Evolutionary conservation across 225 moss, liverwort and hornwort species (phyloP).

Genomic region (Pseudisothecium myosuroides): DNA sequence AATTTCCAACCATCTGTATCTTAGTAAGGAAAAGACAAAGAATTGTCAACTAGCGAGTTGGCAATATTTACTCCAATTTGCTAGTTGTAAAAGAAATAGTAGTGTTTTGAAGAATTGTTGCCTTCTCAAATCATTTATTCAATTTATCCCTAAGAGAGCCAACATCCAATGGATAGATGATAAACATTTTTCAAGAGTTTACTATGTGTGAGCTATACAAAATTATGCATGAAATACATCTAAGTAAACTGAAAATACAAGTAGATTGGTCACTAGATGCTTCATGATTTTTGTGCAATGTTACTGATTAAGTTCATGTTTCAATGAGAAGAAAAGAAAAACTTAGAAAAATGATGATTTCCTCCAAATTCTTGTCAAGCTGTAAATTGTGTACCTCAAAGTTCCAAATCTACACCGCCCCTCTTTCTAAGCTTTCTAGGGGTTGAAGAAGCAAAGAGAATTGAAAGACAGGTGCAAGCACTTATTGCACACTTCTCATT

Average conservation of each 20-base stretch:
- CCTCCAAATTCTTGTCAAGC: neutral
- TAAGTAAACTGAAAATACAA: neutral
- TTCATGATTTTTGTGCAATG: neutral
- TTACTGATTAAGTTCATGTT: neutral
- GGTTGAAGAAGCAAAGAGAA: neutral
- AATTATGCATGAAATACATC: neutral
- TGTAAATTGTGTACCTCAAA: neutral
- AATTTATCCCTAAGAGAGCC: fast-evolving
- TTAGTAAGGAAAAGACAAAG: too few species aligned
- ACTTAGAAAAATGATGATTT: fast-evolving
- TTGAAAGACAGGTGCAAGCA: neutral
- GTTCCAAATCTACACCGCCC: too few species aligned
- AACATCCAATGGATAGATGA: neutral
- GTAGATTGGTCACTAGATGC: neutral
- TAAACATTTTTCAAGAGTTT: neutral
- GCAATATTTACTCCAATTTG: neutral
- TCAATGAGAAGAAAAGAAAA: neutral
- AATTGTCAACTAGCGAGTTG: neutral
- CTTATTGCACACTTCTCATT: neutral
- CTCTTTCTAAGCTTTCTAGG: fast-evolving
- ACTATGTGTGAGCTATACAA: too few species aligned
- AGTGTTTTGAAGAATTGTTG: neutral
- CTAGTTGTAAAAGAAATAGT: too few species aligned
- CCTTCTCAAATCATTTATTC: neutral
- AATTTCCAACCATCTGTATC: neutral